Evolutionary conservation across 306 rosid genomes (phyloP).

Genomic region (Senna tora): DNA sequence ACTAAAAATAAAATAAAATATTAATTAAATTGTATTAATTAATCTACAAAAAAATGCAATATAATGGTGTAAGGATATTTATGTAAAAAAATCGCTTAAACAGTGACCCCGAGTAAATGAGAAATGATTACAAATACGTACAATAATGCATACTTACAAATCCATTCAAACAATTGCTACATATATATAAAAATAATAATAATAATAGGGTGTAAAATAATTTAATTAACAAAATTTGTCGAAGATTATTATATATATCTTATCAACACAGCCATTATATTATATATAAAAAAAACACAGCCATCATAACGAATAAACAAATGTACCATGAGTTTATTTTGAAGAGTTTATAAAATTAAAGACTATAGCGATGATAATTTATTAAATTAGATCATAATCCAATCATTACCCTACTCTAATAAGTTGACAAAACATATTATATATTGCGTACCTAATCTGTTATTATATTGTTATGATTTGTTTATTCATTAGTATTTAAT

Average conservation of each 20-base stretch:
- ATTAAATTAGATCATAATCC: constrained; percentile 34
- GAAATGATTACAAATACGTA: background rate
- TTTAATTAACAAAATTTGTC: background rate
- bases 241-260: background rate
- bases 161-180: background rate
- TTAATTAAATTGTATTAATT: too few species aligned
- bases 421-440: constrained; percentile 38
- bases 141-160: too few species aligned
- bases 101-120: background rate
- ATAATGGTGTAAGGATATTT: too few species aligned
- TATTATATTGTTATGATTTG: background rate
- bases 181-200: background rate
- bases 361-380: constrained; percentile 37
- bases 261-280: background rate
- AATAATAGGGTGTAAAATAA: background rate
- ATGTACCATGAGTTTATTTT: background rate
- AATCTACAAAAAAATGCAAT: too few species aligned
- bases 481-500: background rate
- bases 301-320: background rate
- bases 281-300: too few species aligned
- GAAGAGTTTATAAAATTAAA: constrained; percentile 10
- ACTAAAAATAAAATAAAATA: too few species aligned
- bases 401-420: constrained; percentile 12
- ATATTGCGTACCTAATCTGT: background rate
- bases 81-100: too few species aligned